phyloP scores from a whole-genome alignment of 352 stramenopile species.

The Blastocystis sp. region DNA sequence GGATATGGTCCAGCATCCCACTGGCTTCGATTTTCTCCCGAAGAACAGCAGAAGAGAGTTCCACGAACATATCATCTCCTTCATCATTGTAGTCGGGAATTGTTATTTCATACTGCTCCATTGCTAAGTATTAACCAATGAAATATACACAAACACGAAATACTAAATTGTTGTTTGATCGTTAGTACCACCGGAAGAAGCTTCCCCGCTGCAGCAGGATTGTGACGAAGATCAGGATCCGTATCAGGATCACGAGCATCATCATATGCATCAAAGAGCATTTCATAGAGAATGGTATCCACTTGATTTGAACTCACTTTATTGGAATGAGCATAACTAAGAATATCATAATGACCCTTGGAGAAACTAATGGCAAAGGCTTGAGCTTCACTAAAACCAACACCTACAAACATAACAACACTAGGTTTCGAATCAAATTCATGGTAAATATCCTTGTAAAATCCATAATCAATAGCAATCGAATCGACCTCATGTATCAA shows the following conservation, averaged over 20 bases:
- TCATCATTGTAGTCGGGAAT: slow-evolving; percentile 11
- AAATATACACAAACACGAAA: neutral
- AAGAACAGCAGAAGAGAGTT: neutral
- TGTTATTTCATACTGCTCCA: neutral
- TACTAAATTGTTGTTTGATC: neutral
- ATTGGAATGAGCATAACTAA: neutral
- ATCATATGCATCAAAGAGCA: neutral
- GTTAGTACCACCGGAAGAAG: neutral
- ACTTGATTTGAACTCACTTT: slow-evolving; percentile 10
- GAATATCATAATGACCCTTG: slow-evolving; percentile 32
- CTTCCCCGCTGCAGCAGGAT: neutral
- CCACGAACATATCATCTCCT: neutral
- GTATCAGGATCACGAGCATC: neutral
- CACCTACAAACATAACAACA: slow-evolving; percentile 28
- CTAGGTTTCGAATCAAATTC: neutral
- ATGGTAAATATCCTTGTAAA: neutral
- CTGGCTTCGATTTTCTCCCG: neutral
- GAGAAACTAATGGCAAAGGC: slow-evolving; percentile 4
- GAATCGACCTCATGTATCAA: slow-evolving; percentile 21
- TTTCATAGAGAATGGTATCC: neutral
- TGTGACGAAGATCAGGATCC: neutral
- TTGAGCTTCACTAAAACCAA: slow-evolving; percentile 22
- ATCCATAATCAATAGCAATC: slow-evolving; percentile 26
- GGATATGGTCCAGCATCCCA: neutral
- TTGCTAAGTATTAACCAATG: neutral